Evolutionary conservation across 441 rosid genomes (phyloP).

Genomic region (Viola pubescens): DNA sequence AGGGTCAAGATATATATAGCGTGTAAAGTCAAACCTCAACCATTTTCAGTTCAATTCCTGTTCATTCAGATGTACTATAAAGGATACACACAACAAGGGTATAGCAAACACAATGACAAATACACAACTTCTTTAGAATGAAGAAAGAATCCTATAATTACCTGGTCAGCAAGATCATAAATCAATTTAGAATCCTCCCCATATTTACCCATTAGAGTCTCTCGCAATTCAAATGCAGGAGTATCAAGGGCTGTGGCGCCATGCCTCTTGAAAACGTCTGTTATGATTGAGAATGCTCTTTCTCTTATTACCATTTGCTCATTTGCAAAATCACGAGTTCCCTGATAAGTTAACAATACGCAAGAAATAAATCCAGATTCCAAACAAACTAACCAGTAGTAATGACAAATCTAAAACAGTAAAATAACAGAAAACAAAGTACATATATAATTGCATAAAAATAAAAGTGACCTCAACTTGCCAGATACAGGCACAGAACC

Average conservation of each 20-base stretch:
- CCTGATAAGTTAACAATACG: constrained; percentile 32
- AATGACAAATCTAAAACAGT: neutral
- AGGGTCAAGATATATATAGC: neutral
- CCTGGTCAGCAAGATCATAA: constrained; percentile 97
- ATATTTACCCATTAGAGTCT: constrained; percentile 88
- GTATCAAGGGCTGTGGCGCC: constrained; percentile 90
- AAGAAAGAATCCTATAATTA: constrained; percentile 20
- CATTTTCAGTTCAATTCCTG: neutral
- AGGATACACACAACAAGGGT: neutral
- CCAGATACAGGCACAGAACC: too few relatives aligned
- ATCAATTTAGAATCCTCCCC: constrained; percentile 96
- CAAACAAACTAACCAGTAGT: too few relatives aligned
- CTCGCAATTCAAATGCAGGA: constrained; percentile 93
- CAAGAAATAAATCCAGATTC: too few relatives aligned
- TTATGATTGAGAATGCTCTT: constrained; percentile 68
- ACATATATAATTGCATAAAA: neutral
- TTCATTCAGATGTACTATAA: neutral
- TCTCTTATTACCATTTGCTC: constrained; percentile 82
- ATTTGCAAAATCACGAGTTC: constrained; percentile 84
- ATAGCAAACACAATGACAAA: neutral
- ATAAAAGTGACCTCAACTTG: neutral
- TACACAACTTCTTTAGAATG: neutral
- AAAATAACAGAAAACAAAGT: neutral
- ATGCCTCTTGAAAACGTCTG: constrained; percentile 75
- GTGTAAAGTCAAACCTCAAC: neutral